Evolutionary conservation across 2,329 filamentous ascomycete species (phyloP).

Genomic region (Diplodia seriata): DNA sequence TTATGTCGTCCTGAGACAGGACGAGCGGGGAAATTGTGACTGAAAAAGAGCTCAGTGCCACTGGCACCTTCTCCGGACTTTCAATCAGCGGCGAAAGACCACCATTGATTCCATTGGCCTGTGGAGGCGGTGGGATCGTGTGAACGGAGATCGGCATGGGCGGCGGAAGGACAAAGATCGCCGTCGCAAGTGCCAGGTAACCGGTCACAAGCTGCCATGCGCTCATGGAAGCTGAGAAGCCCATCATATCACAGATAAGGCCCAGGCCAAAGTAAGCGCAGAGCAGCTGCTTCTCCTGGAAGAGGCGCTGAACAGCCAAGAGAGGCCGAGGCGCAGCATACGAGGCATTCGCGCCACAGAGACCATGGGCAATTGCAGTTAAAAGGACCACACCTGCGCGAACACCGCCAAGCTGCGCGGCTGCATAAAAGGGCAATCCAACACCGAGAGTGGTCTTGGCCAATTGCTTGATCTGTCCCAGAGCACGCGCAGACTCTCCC

Average conservation of each 20-base stretch:
- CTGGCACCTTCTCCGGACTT: slow-evolving; percentile 25
- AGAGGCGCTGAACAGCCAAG: slow-evolving; percentile 45
- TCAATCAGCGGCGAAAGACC: slow-evolving; percentile 30
- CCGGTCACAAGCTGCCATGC: slow-evolving; percentile 49
- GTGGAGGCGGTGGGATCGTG: slow-evolving; percentile 16
- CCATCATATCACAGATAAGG: slow-evolving; percentile 45
- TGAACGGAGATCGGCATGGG: slow-evolving; percentile 49
- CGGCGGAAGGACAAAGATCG: slow-evolving; percentile 58
- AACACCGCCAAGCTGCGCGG: slow-evolving; percentile 62
- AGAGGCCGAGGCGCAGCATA: slow-evolving; percentile 35
- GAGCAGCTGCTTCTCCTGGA: slow-evolving; percentile 43
- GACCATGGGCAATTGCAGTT: slow-evolving; percentile 54
- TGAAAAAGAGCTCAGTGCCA: slow-evolving; percentile 2
- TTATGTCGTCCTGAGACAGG: slow-evolving; percentile 49
- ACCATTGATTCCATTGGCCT: slow-evolving; percentile 5
- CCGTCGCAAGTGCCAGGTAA: slow-evolving; percentile 55
- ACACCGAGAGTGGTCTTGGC: slow-evolving; percentile 51
- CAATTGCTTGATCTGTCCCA: slow-evolving; percentile 35
- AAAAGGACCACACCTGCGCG: slow-evolving; percentile 61
- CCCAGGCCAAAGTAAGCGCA: slow-evolving; percentile 45
- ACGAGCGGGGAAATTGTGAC: slow-evolving; percentile 41
- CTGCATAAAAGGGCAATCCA: slow-evolving; percentile 63
- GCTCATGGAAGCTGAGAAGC: slow-evolving; percentile 35
- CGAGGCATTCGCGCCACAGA: slow-evolving; percentile 42
- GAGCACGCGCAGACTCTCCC: slow-evolving; percentile 13